Evolutionary conservation across 345 rosid genomes (phyloP), one percentile per base, ranked within the genome.

Genomic region (Eucalyptus curtisii): DNA sequence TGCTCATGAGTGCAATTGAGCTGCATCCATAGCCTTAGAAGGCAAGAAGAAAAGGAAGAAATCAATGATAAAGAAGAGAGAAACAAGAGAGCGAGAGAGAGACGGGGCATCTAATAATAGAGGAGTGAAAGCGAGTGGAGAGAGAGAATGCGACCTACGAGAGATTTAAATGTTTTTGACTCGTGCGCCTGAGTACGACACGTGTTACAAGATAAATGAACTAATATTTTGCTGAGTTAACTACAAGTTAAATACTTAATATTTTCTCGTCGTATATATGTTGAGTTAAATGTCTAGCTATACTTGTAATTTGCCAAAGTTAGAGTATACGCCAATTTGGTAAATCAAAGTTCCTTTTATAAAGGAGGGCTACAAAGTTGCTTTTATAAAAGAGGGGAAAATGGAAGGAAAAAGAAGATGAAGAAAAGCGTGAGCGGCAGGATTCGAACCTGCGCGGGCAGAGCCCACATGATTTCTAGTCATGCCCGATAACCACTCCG

Each of bases 401-500:
- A 71, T 33, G 25, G 45, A 20, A 68, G 22, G 79, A 16, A 68
- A 31, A 68, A 68, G 10, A 31, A 4, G 5, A 59, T 3, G 47
- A 37, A 37, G 14, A 5, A n/a, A 42, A 14, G 0, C 95, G 94
- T 93, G 95, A 47, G 90, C 95, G 95, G 96, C 93, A 93, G 95
- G 96, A 95, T 94, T 95, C 97, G 95, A 95, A 95, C 96, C 96
- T 95, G 96, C 95, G 97, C 96, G 95, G 94, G 97, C 97, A 93
- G 40, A 94, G 98, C 96, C 97, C 97, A 96, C 97, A 95, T 96
- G 96, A 95, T 95, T 96, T 96, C 97, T 96, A 95, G 98, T 95
- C 96, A 96, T 95, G 98, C 97, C 96, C 95, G 96, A 94, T 95
- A 96, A 96, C 98, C 98, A 95, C 97, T 96, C 96, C 96, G 98